Evolutionary conservation across 2,329 filamentous ascomycete species (phyloP), one percentile per base, ranked within the genome.

Genomic region (Fusarium sp.): DNA sequence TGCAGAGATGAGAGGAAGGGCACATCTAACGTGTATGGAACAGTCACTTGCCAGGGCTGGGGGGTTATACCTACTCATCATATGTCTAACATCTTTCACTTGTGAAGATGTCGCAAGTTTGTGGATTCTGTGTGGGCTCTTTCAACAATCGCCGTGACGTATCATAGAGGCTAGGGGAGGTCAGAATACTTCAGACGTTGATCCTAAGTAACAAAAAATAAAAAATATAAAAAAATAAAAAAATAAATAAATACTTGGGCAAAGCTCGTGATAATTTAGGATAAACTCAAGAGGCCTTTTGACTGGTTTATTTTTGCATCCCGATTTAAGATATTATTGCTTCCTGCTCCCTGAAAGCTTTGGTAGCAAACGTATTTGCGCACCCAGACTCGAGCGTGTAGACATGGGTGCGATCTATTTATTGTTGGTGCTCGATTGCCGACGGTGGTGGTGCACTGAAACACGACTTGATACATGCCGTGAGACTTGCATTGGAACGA

Each of bases 391-490:
- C 11, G 52, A 44, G 35, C 35, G 48, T 42, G 46, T 27, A 42
- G 35, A 20, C 46, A 56, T 50, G 64, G 60, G 37, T 23, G 15
- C 46, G 38, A 48, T 42, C 45, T 35, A 46, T 48, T 30, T 35
- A 46, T 48, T 30, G 32, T 53, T 67, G 50, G 53, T 45, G 56
- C 20, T 57, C 49, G 44, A 45, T 49, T 50, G 52, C 46, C 50
- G 59, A 53, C 52, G 44, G 37, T 52, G 54, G 60, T 65, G 48
- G 49, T 55, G 44, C 50, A 48, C 50, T 69, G 65, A 65, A 69
- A 69, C 67, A 69, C 45, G 49, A 61, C 27, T 46, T 55, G 60
- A 55, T 65, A 56, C 54, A 50, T 69, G 50, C 60, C 40, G 41
- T 54, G 65, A 65, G 56, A 56, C 60, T 63, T 69, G 65, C 50